Base-by-base conservation (phyloP, 2,329 filamentous ascomycete genomes). In the Coniochaeta hoffmannii region DNA sequence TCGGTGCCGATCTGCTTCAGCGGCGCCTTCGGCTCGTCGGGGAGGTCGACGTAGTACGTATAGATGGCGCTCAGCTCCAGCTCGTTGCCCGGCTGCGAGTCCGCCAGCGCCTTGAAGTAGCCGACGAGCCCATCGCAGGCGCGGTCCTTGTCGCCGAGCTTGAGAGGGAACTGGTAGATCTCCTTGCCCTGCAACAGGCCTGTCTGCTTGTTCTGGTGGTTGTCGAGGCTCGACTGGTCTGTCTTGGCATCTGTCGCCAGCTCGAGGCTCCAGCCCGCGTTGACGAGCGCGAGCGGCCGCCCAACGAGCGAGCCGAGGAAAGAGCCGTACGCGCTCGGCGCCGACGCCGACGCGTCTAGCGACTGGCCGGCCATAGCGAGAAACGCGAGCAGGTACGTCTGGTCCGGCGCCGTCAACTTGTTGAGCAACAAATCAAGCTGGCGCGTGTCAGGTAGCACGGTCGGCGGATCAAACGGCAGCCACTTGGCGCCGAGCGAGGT, bases 241-340 rank as follows among this genome's bases (percentile, higher is more conserved):
- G 53, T 31, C n/a, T 50, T 55, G 38, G 38, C 8, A 24, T 41
- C 4, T 14, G 36, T 15, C 28, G 58, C 63, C 1, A 76, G 61
- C 60, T 77, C 73, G 0, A 76, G 56, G 0, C 65, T 69, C 62
- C 62, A 72, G 3, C 71, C 74, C 15, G 64, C 66, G 34, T 76
- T 73, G 14, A 70, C 68, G 0, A 77, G 64, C 0, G 74, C 74
- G 0, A 77, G 62, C 0, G 75, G 74, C 46, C 68, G 69, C 1
- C 74, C 74, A 1, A 75, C 62, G 9, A 75, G 58, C 0, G 70
- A 62, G 56, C 62, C 67, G 4, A 68, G 44, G 55, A 69, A 74
- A 52, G 67, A 60, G 0, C 68, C 63, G 54, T 76, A 77, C 0
- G 66, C 61, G 8, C 44, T 58, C 0, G 74, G 73, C 0, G 73